Base-by-base conservation (phyloP, 2,329 filamentous ascomycete species). In the Phoma sp. region DNA sequence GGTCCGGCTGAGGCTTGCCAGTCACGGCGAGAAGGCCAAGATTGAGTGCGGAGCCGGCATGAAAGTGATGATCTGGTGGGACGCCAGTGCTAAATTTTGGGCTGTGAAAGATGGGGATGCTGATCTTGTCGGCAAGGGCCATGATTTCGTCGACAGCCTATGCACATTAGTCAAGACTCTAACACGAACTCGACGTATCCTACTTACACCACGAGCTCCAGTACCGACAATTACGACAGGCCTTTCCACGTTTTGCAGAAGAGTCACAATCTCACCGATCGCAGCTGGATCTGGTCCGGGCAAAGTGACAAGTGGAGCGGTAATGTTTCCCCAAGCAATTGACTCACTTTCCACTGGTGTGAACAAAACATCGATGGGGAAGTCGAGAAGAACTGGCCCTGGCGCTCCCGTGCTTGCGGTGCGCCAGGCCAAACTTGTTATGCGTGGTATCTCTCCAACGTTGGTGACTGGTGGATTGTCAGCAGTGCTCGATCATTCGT, bases 141-240 rank as follows among this genome's bases (percentile, higher is more conserved):
- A 72, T 55, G 6, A 78, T 62, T 8, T 64, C 61, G 1, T 71
- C 60, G 4, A 67, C 69, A 32, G 71, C 67, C 69, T 74, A 24
- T 13, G 9, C 2, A 32, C 12, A 13, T 47, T 2, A 50, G 41
- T 53, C 53, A 61, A 17, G 7, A 19, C 7, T 15, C 6, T 9
- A 7, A 8, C 3, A 15, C 8, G 3, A 5, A 1, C 9, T 12
- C 4, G 6, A 3, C 4, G 6, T 29, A 29, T 3, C 10, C 8
- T 29, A 36, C 49, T 35, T 33, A 45, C 41, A 17, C 35, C 7
- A 21, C 49, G 49, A 17, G 72, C 74, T 1, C 78, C 78, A 6
- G 77, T 80, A 6, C 78, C 77, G 6, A 74, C 70, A 15, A 80
- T 76, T 17, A 81, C 74, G 3, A 68, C 75, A 4, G 78, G 78